Evolutionary conservation across 306 rosid species (phyloP).

Genomic region (Dryas drummondii): DNA sequence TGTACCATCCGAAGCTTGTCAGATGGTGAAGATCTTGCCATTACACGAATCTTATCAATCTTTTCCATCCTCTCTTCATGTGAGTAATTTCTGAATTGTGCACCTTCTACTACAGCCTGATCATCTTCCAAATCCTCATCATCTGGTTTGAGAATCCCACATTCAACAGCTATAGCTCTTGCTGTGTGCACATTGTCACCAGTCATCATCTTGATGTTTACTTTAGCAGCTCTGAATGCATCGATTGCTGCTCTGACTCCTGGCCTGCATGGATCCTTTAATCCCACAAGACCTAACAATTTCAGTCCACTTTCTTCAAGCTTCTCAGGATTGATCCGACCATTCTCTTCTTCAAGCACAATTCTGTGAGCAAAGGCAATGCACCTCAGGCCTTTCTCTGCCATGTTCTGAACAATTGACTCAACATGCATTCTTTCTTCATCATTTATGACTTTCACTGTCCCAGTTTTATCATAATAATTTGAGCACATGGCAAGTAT

Average conservation of each 20-base stretch:
- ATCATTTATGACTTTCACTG: slow-evolving; percentile 6
- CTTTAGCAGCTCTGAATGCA: no score
- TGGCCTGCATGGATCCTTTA: no score
- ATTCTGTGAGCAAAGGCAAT: slow-evolving; percentile 14
- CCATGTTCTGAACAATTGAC: slow-evolving; percentile 26
- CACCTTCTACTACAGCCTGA: slow-evolving; percentile 5
- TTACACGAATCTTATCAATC: slow-evolving; percentile 23
- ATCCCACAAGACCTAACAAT: no score
- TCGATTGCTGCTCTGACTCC: no score
- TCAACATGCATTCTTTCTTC: slow-evolving; percentile 9
- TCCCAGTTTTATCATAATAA: slow-evolving; percentile 29
- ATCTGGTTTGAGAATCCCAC: no score
- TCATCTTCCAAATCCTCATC: no score
- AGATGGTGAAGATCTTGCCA: no score
- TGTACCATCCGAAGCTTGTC: slow-evolving; percentile 12
- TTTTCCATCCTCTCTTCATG: slow-evolving; percentile 18
- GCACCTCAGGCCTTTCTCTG: slow-evolving; percentile 7
- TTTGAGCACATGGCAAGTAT: slow-evolving; percentile 36
- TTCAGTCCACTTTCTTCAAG: no score
- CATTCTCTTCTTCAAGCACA: neutral
- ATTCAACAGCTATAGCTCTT: no score
- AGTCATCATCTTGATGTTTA: no score
- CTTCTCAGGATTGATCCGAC: no score
- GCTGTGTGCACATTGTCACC: no score
- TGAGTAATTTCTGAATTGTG: slow-evolving; percentile 15